phyloP scores from a whole-genome alignment of 306 rosid species.

The Vigna hirtella region DNA sequence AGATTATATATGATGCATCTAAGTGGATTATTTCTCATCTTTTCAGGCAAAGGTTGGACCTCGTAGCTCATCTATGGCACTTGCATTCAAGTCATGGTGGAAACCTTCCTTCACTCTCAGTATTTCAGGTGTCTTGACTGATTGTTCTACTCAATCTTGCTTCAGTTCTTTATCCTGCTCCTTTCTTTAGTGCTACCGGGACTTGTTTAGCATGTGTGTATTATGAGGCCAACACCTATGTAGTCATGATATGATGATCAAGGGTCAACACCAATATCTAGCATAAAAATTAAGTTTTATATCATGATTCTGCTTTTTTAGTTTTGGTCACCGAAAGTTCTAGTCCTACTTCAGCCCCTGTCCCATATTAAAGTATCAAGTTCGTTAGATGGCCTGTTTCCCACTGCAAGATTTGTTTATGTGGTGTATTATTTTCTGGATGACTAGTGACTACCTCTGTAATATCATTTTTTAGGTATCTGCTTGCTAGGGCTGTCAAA shows the following conservation, averaged over 20 bases:
- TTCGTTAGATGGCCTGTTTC: slow-evolving; percentile 2
- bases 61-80: slow-evolving; percentile 68
- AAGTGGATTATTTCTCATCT: slow-evolving; percentile 37
- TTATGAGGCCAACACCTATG: slow-evolving; percentile 4
- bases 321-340: background rate
- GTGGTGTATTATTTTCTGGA: background rate
- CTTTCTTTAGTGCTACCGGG: slow-evolving; percentile 36
- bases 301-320: slow-evolving; percentile 10
- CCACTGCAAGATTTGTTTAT: background rate
- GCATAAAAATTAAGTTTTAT: background rate
- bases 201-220: background rate
- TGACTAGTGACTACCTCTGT: background rate
- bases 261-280: background rate
- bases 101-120: slow-evolving; percentile 91
- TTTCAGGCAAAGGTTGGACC: slow-evolving; percentile 89
- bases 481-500: background rate
- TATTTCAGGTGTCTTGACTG: slow-evolving; percentile 73
- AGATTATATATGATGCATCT: slow-evolving; percentile 40
- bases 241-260: slow-evolving; percentile 18
- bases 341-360: background rate
- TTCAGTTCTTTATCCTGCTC: slow-evolving; percentile 4
- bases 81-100: slow-evolving; percentile 99
- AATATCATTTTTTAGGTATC: slow-evolving; percentile 18
- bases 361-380: background rate
- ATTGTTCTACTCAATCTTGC: slow-evolving; percentile 26